Base-by-base conservation (phyloP, 768 basidiomycete genomes). In the Sporobolomyces phaffii region DNA sequence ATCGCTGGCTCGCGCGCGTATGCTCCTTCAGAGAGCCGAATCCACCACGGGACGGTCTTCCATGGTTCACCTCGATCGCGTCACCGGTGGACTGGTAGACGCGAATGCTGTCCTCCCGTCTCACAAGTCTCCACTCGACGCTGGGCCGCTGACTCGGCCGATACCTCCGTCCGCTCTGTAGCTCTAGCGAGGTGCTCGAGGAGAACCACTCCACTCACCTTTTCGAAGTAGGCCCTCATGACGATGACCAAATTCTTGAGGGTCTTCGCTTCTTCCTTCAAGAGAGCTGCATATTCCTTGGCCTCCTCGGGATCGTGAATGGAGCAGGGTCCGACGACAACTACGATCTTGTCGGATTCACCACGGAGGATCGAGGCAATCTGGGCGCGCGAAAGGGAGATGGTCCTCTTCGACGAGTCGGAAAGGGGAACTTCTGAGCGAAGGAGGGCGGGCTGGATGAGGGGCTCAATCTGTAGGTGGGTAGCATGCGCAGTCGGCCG, bases 191-290 rank as follows among this genome's bases (percentile, higher is more conserved):
- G n/a, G n/a, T n/a, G n/a, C n/a, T n/a, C n/a, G n/a, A n/a, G n/a
- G 24, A 73, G 61, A 5, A 9, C 10, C 15, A 10, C 6, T 31
- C 14, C 4, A 38, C 52, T 22, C 34, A 75, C 75, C 73, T 91
- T 77, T 75, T 93, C 91, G 90, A 73, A 97, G 83, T 98, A 98
- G 62, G 90, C 87, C 45, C 96, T 84, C 96, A 99, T 99, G 78
- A 98, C 80, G 76, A 99, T 88, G 74, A 89, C 81, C 54, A 99
- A 82, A 73, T 92, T 79, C 2, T 78, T 77, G 74, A 89, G 59
- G 24, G 81, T 78, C 22, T 83, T 80, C 48, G 87, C 82, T 79
- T 86, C 87, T 5, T 79, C 80, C 76, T 83, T 88, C 76, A 89
- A 83, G 50, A 72, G 61, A 75, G 70, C 60, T 17, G 79, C 79